Evolutionary conservation across 116 monocot species (phyloP).

Genomic region (Iris pallida): DNA sequence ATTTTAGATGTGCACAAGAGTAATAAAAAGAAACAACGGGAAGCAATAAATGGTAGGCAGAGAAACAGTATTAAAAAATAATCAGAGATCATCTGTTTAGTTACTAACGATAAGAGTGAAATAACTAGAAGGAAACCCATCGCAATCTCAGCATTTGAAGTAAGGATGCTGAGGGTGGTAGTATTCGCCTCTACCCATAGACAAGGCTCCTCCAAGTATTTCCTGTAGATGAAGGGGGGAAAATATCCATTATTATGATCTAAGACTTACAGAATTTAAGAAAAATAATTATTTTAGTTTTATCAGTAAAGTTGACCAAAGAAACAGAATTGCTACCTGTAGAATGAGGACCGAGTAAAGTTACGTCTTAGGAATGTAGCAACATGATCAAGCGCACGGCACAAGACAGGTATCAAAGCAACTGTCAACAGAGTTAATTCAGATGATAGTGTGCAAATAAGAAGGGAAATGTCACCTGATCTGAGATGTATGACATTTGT

Average conservation of each 20-base stretch:
- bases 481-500: background rate
- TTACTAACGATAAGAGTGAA: slow-evolving; percentile 83
- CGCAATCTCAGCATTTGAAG: slow-evolving; percentile 82
- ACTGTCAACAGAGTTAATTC: slow-evolving; percentile 38
- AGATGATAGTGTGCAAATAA: background rate
- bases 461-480: background rate
- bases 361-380: slow-evolving; percentile 74
- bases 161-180: slow-evolving; percentile 58
- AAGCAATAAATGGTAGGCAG: background rate
- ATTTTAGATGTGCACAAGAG: no score
- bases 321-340: slow-evolving; percentile 44
- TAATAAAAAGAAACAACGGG: background rate
- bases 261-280: background rate
- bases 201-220: slow-evolving; percentile 65
- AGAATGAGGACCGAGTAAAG: slow-evolving; percentile 57
- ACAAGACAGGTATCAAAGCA: slow-evolving; percentile 79
- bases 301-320: background rate
- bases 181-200: slow-evolving; percentile 78
- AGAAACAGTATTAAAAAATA: background rate
- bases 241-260: no score
- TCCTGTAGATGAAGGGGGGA: slow-evolving; percentile 37
- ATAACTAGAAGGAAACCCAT: slow-evolving; percentile 82
- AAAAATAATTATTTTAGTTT: background rate
- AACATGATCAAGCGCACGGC: slow-evolving; percentile 65
- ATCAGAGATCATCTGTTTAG: background rate